These are phyloP conservation scores for Prunus mira DNA, from an alignment of 306 rosid genomes.

Conservation along the genomic window DNA sequence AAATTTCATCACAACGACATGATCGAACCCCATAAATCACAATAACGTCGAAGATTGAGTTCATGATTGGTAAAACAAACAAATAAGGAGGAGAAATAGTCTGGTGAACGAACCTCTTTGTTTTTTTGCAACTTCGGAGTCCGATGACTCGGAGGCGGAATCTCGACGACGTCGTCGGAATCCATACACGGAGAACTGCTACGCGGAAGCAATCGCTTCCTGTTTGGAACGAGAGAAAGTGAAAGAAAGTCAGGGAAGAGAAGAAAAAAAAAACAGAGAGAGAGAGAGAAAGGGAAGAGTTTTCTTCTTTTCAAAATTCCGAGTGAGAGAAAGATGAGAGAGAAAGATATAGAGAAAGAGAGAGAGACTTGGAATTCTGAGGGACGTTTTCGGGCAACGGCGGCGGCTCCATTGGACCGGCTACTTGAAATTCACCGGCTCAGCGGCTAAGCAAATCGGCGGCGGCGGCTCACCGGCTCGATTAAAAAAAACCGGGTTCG, in stretches of 20 bases:
- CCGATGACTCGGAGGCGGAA: slow-evolving; percentile 30
- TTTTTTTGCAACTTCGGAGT: slow-evolving; percentile 28
- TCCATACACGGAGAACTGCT: slow-evolving; percentile 41
- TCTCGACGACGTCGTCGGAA: slow-evolving; percentile 52
- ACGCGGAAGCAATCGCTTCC: slow-evolving; percentile 26
- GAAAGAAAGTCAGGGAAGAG: slow-evolving; percentile 20
- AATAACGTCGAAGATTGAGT: background rate
- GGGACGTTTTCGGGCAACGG: slow-evolving; percentile 22
- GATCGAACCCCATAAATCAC: slow-evolving; percentile 2
- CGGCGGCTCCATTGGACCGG: slow-evolving; percentile 40
- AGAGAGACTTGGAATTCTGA: slow-evolving; percentile 31
- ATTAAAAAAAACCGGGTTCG: background rate
- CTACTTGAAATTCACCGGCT: background rate
- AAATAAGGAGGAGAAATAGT: background rate
- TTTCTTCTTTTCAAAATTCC: background rate
- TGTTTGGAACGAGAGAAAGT: slow-evolving; percentile 31
- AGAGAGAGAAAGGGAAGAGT: background rate
- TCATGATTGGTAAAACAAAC: background rate
- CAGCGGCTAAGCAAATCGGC: background rate
- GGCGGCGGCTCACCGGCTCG: background rate
- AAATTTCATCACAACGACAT: background rate
- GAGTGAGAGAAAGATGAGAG: background rate
- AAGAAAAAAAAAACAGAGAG: background rate
- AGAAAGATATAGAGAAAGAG: background rate
- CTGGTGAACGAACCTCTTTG: slow-evolving; percentile 6